phyloP scores from a whole-genome alignment of 2,329 filamentous ascomycete genomes.

The Hawksworthiomyces lignivorus region DNA sequence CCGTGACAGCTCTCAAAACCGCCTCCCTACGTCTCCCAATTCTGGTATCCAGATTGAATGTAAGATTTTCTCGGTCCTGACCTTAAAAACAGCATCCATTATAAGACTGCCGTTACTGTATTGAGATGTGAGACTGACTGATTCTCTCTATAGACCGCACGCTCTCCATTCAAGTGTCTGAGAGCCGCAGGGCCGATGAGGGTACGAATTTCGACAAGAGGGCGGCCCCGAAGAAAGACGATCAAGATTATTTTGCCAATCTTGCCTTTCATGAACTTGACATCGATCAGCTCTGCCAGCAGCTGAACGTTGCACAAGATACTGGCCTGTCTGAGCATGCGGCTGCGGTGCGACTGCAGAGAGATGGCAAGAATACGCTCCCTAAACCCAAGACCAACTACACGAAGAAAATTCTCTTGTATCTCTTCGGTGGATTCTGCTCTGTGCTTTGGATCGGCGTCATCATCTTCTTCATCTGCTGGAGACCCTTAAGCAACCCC shows the following conservation, averaged over 20 bases:
- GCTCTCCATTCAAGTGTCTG: conserved; percentile 31
- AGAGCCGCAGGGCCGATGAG: conserved; percentile 25
- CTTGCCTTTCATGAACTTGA: conserved; percentile 31
- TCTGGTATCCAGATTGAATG: no score
- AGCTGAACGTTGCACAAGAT: conserved; percentile 28
- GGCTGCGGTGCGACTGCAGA: conserved; percentile 26
- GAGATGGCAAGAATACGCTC: conserved; percentile 34
- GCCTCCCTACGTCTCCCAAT: no score
- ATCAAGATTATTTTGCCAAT: conserved; percentile 36
- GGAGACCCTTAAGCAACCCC: conserved; percentile 37
- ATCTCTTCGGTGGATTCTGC: conserved; percentile 41
- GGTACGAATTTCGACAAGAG: conserved; percentile 4
- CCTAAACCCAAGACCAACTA: conserved; percentile 36
- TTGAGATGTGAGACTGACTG: no score
- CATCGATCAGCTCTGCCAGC: conserved; percentile 28
- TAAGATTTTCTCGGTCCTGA: no score
- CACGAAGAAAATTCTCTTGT: conserved; percentile 30
- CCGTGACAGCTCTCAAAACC: no score
- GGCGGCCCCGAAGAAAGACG: conserved; percentile 20
- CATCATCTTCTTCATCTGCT: conserved; percentile 41
- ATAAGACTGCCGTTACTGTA: no score
- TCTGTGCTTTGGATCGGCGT: conserved; percentile 39
- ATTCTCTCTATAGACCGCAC: conserved; percentile 27
- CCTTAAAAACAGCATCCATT: no score
- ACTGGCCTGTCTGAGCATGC: conserved; percentile 28